These are phyloP conservation scores for Quercus glauca DNA, from an alignment of 306 rosid genomes.

Conservation along the genomic window DNA sequence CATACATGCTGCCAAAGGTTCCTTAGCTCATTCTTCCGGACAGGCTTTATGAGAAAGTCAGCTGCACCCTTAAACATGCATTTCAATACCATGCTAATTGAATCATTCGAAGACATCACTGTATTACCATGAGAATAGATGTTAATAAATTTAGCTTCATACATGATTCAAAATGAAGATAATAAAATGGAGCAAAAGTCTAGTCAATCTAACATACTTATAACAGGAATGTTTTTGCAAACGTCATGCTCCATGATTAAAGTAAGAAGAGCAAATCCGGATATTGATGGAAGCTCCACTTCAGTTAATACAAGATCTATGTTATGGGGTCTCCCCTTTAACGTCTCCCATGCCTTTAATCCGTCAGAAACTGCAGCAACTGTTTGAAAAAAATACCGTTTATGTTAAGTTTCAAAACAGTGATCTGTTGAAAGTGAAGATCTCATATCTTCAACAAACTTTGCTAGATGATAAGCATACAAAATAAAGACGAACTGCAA, in stretches of 20 bases:
- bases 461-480: no score
- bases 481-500: no score
- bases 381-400: constrained; percentile 38
- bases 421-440: background rate
- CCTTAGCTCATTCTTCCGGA: constrained; percentile 83
- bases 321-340: constrained; percentile 65
- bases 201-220: constrained; percentile 55
- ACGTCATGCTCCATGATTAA: constrained; percentile 83
- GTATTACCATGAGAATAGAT: background rate
- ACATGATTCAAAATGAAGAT: no score
- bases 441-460: no score
- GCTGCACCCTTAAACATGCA: constrained; percentile 95
- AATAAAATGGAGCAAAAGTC: background rate
- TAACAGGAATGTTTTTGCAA: constrained; percentile 93
- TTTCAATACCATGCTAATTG: constrained; percentile 74
- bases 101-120: constrained; percentile 96
- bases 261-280: constrained; percentile 88
- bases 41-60: constrained; percentile 93
- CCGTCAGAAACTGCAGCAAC: constrained; percentile 96
- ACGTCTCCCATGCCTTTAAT: constrained; percentile 90
- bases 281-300: constrained; percentile 88
- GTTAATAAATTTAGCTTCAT: no score
- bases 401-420: background rate
- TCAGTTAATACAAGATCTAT: constrained; percentile 86
- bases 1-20: constrained; percentile 99